Percentiles rank a stretch among this genome's conserved stretches.
Conservation (phyloP, 202 grass and related monocot species). For the Miscanthus sacchariflorus region DNA sequence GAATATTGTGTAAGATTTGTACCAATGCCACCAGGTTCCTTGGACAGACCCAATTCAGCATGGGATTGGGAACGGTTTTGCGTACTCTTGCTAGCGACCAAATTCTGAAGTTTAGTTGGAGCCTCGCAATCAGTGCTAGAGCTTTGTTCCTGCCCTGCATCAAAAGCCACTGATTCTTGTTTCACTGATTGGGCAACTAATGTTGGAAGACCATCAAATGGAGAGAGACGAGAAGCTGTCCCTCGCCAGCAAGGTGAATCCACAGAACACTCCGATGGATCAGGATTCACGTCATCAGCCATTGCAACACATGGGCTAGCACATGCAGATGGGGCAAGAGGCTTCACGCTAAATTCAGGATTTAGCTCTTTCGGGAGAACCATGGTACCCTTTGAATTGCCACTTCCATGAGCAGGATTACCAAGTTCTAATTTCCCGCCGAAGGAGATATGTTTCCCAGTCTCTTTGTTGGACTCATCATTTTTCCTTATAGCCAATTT, state of each 20-base stretch:
- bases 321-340: constrained; percentile 32
- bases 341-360: constrained; percentile 32
- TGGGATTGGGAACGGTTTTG: constrained; percentile 27
- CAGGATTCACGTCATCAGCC: constrained; percentile 50
- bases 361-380: constrained; percentile 35
- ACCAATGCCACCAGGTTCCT: constrained; percentile 34
- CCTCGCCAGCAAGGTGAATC: constrained; percentile 87
- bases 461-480: constrained; percentile 31
- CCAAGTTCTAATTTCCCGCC: not conserved
- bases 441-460: constrained; percentile 22
- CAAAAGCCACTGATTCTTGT: constrained; percentile 31
- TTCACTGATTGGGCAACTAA: constrained; percentile 22
- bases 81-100: constrained; percentile 30
- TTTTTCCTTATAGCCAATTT: constrained; percentile 34
- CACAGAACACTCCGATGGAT: constrained; percentile 60
- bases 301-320: constrained; percentile 24
- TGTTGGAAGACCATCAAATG: constrained; percentile 50
- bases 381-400: constrained; percentile 13
- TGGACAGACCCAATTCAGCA: constrained; percentile 12
- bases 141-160: constrained; percentile 3
- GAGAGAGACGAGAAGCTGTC: constrained; percentile 45
- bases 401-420: not conserved
- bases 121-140: constrained; percentile 21
- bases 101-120: constrained; percentile 26
- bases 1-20: constrained; percentile 30